Percentiles rank a stretch among this genome's conserved stretches.
Conservation (phyloP, 1,284 basidiomycete genomes). For the Thecaphora thlaspeos region DNA sequence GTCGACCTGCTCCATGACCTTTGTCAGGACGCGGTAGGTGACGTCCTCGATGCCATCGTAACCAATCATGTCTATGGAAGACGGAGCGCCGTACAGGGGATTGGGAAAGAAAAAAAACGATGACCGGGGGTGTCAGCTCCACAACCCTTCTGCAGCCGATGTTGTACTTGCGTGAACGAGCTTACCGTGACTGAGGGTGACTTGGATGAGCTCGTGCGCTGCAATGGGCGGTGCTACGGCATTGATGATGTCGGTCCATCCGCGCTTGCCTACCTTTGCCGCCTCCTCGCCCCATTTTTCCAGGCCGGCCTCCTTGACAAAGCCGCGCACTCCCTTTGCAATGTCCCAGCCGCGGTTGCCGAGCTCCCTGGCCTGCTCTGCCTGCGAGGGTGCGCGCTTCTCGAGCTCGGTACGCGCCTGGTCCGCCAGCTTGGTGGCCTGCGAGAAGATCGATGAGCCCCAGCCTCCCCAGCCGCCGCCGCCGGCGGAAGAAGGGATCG, state of each 20-base stretch:
- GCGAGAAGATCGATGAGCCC: conserved; percentile 63
- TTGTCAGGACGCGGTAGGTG: conserved; percentile 66
- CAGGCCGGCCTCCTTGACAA: conserved; percentile 43
- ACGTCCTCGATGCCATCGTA: conserved; percentile 94
- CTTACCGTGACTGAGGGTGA: conserved; percentile 84
- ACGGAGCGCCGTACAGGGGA: not conserved
- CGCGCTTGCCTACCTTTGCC: conserved; percentile 41
- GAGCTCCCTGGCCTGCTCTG: conserved; percentile 25
- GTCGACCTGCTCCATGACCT: conserved; percentile 53
- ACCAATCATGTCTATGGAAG: conserved; percentile 70
- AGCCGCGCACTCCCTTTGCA: conserved; percentile 44
- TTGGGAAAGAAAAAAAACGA: too few relatives aligned
- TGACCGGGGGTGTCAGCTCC: too few relatives aligned
- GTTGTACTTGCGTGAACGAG: too few relatives aligned
- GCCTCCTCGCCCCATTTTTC: conserved; percentile 51
- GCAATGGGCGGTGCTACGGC: conserved; percentile 97
- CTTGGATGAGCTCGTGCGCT: conserved; percentile 93
- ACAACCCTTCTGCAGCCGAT: not conserved
- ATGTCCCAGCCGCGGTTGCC: conserved; percentile 40
- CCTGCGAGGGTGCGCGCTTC: conserved; percentile 38
- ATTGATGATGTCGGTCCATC: conserved; percentile 74
- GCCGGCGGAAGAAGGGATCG: conserved; percentile 65
- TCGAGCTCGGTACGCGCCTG: conserved; percentile 54
- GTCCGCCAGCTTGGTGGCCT: conserved; percentile 52
- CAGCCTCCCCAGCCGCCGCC: conserved; percentile 74